Evolutionary conservation across 139 green algal species (phyloP).

Genomic region (Nannochloris sp.): DNA sequence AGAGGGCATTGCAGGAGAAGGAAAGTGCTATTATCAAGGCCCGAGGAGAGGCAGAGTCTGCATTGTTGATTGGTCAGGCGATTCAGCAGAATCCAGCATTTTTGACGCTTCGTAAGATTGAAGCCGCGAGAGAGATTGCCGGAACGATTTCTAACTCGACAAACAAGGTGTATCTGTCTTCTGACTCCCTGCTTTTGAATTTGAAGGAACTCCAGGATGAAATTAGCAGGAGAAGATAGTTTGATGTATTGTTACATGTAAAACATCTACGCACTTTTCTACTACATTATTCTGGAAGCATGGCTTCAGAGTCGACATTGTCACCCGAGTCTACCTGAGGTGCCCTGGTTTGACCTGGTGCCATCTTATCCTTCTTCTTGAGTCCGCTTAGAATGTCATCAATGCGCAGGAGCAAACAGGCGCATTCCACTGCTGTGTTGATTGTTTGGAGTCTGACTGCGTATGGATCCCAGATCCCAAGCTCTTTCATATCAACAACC

Average conservation of each 20-base stretch:
- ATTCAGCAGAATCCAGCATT: constrained; percentile 82
- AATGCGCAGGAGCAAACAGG: constrained; percentile 93
- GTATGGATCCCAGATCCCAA: constrained; percentile 96
- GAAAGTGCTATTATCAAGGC: constrained; percentile 81
- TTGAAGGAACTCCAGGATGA: constrained; percentile 31
- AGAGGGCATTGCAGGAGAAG: constrained; percentile 97
- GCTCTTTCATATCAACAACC: constrained; percentile 88
- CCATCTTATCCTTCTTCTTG: constrained; percentile 56
- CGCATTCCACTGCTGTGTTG: constrained; percentile 89
- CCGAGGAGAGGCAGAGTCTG: constrained; percentile 81
- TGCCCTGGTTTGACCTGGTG: constrained; percentile 18
- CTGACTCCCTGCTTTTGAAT: constrained; percentile 89
- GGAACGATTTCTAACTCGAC: constrained; percentile 60
- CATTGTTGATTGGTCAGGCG: constrained; percentile 87
- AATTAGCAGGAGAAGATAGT: constrained; percentile 1
- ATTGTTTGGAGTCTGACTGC: constrained; percentile 91
- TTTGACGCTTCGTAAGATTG: constrained; percentile 86
- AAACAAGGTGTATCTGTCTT: constrained; percentile 89
- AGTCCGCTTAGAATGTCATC: constrained; percentile 95
- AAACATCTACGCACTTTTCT: background rate
- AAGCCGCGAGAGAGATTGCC: constrained; percentile 91
- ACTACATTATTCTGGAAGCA: constrained; percentile 54
- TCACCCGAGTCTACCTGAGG: constrained; percentile 45
- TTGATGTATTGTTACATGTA: background rate
- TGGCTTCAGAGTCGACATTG: constrained; percentile 66